phyloP scores from a whole-genome alignment of 176 grass and related monocot genomes.

The Stipa capillata region DNA sequence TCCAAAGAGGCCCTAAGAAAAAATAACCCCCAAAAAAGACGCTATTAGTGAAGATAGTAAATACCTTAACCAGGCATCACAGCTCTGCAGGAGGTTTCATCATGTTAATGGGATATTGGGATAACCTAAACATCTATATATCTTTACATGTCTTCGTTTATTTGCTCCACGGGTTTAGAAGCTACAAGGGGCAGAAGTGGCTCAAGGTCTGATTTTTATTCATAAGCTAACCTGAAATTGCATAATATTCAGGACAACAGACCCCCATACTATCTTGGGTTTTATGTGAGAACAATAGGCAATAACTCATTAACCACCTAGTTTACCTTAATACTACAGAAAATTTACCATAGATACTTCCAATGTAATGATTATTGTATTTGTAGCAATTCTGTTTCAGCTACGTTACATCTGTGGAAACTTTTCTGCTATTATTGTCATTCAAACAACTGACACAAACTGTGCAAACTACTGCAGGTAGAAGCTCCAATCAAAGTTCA shows the following conservation, averaged over 20 bases:
- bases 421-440: background rate
- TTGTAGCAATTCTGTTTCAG: background rate
- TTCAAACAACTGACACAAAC: background rate
- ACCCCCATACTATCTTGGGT: background rate
- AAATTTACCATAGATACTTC: background rate
- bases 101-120: background rate
- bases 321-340: background rate
- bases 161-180: background rate
- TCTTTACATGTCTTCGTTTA: background rate
- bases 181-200: background rate
- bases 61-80: background rate
- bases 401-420: background rate
- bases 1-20: no score
- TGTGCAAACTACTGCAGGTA: constrained; percentile 31
- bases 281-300: background rate
- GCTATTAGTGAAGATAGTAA: background rate
- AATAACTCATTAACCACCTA: background rate
- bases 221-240: background rate
- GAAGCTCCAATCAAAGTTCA: constrained; percentile 38
- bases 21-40: background rate
- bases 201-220: background rate
- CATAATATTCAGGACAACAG: background rate
- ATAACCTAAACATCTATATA: background rate
- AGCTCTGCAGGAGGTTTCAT: background rate
- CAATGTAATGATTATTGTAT: background rate